A percentile compares a stretch with the other conserved stretches of the same genome.
phyloP scores from a whole-genome alignment of 805 yeast genomes.

The Saturnispora halmiae region DNA sequence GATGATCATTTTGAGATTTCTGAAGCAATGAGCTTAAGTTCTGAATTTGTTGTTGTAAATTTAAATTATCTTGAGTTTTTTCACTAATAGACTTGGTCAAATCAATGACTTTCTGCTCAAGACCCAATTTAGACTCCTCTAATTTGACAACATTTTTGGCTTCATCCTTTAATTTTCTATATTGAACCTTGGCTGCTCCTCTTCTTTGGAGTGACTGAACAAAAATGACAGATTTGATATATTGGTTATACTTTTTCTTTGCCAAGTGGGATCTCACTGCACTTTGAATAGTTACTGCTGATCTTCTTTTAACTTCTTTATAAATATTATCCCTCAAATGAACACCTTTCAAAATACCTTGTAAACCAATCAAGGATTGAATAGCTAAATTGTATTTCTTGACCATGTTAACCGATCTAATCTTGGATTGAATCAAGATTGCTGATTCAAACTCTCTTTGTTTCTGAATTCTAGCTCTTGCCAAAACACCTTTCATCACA shows the following conservation, averaged over 20 bases:
- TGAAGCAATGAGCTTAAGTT: slow-evolving; percentile 42
- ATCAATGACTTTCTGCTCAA: slow-evolving; percentile 96
- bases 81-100: slow-evolving; percentile 76
- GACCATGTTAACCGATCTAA: slow-evolving; percentile 49
- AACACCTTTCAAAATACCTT: slow-evolving; percentile 42
- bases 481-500: slow-evolving; percentile 50
- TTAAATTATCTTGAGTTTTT: slow-evolving; percentile 75
- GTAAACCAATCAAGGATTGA: slow-evolving; percentile 35
- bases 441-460: slow-evolving; percentile 59
- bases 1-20: slow-evolving; percentile 45
- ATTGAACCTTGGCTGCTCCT: slow-evolving; percentile 58
- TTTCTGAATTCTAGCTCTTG: slow-evolving; percentile 45
- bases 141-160: slow-evolving; percentile 86
- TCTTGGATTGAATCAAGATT: slow-evolving; percentile 55
- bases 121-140: slow-evolving; percentile 83
- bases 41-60: slow-evolving; percentile 54
- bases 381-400: slow-evolving; percentile 28
- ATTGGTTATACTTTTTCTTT: slow-evolving; percentile 40
- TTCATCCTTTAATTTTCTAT: slow-evolving; percentile 61
- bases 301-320: slow-evolving; percentile 43
- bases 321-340: slow-evolving; percentile 44
- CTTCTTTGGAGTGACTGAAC: slow-evolving; percentile 77
- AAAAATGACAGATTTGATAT: slow-evolving; percentile 49
- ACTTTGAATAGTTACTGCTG: slow-evolving; percentile 68
- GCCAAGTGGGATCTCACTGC: slow-evolving; percentile 59